These are phyloP conservation scores for Malbranchea zuffiana DNA, from an alignment of 2,329 filamentous ascomycete genomes.

Conservation along the genomic window DNA sequence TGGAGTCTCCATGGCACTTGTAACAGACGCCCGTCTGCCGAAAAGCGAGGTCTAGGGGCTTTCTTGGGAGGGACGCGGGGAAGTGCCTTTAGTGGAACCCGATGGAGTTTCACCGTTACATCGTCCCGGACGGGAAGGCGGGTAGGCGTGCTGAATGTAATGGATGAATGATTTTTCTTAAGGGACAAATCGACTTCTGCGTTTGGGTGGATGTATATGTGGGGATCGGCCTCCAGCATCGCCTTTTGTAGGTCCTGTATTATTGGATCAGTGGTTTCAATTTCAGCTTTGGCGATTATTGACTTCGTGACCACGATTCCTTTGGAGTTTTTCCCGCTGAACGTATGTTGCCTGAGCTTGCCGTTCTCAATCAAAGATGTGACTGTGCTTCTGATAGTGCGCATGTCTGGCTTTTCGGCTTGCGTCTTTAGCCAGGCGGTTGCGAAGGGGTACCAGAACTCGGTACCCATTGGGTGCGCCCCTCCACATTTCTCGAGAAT, in stretches of 20 bases:
- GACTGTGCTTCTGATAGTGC: conserved; percentile 42
- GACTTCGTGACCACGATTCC: conserved; percentile 41
- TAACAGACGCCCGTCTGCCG: not conserved
- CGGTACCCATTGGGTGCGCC: conserved; percentile 44
- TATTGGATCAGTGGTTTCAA: conserved; percentile 35
- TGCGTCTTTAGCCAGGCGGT: conserved; percentile 41
- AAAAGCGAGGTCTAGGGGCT: not conserved
- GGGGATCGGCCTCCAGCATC: conserved; percentile 37
- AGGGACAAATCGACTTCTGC: conserved; percentile 30
- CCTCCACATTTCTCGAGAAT: conserved; percentile 45
- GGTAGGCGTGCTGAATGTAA: conserved; percentile 15
- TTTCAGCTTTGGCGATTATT: conserved; percentile 39
- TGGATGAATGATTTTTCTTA: conserved; percentile 19
- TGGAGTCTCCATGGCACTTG: not conserved
- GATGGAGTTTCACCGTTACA: too few species aligned
- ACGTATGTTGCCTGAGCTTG: conserved; percentile 43
- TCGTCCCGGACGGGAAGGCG: too few species aligned
- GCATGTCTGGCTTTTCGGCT: conserved; percentile 40
- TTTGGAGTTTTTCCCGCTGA: conserved; percentile 39
- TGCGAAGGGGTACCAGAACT: conserved; percentile 46
- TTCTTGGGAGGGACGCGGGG: conserved; percentile 21
- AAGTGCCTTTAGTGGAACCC: too few species aligned
- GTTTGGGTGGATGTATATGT: conserved; percentile 36
- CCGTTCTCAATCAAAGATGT: conserved; percentile 41
- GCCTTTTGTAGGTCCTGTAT: conserved; percentile 41